phyloP scores from a whole-genome alignment of 139 green algal genomes.

The Diplosphaera chodatii region DNA sequence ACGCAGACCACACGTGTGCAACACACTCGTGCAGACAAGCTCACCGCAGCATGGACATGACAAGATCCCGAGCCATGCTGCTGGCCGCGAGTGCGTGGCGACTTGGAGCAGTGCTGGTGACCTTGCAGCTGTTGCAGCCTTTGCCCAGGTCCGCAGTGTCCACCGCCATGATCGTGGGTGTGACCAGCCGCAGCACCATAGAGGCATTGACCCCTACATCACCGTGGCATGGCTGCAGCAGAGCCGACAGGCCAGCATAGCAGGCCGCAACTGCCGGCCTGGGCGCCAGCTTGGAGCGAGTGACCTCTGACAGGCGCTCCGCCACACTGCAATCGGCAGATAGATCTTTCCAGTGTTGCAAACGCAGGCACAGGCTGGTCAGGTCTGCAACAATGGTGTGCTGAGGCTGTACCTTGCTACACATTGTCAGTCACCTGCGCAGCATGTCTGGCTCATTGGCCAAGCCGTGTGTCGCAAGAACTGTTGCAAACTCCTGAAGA shows the following conservation, averaged over 20 bases:
- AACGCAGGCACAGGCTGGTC: no score
- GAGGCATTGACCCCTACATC: slow-evolving; percentile 21
- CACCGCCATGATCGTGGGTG: slow-evolving; percentile 24
- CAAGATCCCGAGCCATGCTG: slow-evolving; percentile 23
- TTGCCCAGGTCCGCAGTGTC: background rate
- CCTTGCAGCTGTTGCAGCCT: slow-evolving; percentile 1
- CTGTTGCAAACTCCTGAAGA: slow-evolving; percentile 25
- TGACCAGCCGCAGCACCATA: slow-evolving; percentile 37
- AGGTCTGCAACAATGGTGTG: no score
- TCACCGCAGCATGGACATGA: slow-evolving; percentile 27
- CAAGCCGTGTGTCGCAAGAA: slow-evolving; percentile 15
- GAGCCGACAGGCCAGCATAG: slow-evolving; percentile 21
- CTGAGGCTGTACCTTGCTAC: background rate
- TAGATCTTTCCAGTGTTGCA: no score
- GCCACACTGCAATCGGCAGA: slow-evolving; percentile 13
- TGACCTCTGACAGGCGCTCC: slow-evolving; percentile 13
- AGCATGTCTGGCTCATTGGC: slow-evolving; percentile 20
- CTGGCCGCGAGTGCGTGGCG: slow-evolving; percentile 12
- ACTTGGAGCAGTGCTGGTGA: background rate
- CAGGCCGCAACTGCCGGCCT: slow-evolving; percentile 17
- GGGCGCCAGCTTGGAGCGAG: background rate
- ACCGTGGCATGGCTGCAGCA: slow-evolving; percentile 43
- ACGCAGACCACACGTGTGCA: no score
- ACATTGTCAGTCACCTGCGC: background rate
- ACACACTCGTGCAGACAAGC: no score